These are phyloP conservation scores for Kingdonia uniflora DNA, from an alignment of 164 flowering plant species.

Conservation along the genomic window DNA sequence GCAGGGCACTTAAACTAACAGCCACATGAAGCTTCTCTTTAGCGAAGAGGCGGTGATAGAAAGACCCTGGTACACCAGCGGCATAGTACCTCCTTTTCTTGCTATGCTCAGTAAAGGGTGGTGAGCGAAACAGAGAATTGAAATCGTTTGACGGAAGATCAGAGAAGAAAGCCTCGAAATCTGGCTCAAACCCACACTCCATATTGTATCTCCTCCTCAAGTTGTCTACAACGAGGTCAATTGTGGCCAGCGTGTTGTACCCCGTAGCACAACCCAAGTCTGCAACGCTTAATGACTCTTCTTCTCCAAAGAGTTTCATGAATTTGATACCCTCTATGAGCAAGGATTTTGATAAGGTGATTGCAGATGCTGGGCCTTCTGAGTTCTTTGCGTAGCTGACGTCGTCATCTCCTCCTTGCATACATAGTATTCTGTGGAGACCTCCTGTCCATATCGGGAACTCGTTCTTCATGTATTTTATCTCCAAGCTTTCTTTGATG, in stretches of 20 bases:
- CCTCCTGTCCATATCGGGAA: conserved; percentile 13
- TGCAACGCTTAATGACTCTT: conserved; percentile 23
- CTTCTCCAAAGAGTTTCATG: conserved; percentile 18
- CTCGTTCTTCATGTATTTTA: conserved; percentile 2
- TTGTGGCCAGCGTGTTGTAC: conserved; percentile 31
- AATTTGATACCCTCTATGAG: conserved; percentile 20
- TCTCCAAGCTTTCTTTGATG: conserved; percentile 7
- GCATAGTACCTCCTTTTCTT: conserved; percentile 17
- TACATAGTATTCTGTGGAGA: conserved; percentile 29
- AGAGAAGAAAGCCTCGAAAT: conserved; percentile 33
- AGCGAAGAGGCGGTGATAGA: conserved; percentile 26
- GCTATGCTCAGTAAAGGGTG: conserved; percentile 1
- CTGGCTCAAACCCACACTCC: conserved; percentile 17
- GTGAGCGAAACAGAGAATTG: conserved; percentile 25
- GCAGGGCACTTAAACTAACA: conserved; percentile 29
- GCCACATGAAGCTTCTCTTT: conserved; percentile 28
- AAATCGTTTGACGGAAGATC: conserved; percentile 39
- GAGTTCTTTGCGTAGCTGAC: conserved; percentile 35
- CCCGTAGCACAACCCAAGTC: conserved; percentile 46
- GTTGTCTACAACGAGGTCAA: conserved; percentile 23
- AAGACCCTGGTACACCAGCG: conserved; percentile 31
- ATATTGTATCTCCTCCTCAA: conserved; percentile 11
- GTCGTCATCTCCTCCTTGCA: conserved; percentile 39
- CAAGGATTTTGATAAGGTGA: conserved; percentile 26
- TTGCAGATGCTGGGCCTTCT: conserved; percentile 25